These are phyloP conservation scores for Saccharomycopsis fodiens DNA, from an alignment of 805 yeast species.

Conservation along the genomic window DNA sequence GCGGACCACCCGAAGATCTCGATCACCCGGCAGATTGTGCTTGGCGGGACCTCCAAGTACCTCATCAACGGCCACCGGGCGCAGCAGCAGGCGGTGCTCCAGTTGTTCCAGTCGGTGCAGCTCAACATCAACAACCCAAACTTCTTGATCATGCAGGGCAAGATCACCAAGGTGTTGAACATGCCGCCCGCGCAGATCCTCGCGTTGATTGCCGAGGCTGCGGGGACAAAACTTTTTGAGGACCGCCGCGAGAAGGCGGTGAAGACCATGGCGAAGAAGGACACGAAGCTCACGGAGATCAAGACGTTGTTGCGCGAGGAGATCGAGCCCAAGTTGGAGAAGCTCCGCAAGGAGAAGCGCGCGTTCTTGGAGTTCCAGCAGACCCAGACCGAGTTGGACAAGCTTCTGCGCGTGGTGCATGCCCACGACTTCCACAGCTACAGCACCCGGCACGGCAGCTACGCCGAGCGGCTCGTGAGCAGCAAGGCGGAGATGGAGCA, in stretches of 20 bases:
- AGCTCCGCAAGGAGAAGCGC: constrained; percentile 73
- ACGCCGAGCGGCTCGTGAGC: constrained; percentile 35
- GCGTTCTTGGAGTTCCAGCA: constrained; percentile 81
- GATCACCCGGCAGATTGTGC: constrained; percentile 82
- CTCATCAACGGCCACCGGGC: constrained; percentile 94
- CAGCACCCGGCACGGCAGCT: constrained; percentile 34
- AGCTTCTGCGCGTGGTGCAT: constrained; percentile 60
- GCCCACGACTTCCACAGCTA: constrained; percentile 60
- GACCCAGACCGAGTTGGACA: constrained; percentile 72
- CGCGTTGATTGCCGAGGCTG: constrained; percentile 93
- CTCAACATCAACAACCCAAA: constrained; percentile 95
- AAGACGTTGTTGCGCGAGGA: constrained; percentile 70
- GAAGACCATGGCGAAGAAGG: constrained; percentile 86
- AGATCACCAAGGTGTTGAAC: constrained; percentile 91
- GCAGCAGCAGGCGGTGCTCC: constrained; percentile 86
- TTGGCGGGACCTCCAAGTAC: constrained; percentile 90
- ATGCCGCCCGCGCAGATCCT: constrained; percentile 91
- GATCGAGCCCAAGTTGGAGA: constrained; percentile 85
- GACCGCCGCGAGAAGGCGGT: constrained; percentile 89
- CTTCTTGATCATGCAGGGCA: constrained; percentile 97
- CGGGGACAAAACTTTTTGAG: constrained; percentile 94
- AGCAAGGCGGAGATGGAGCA: constrained; percentile 35
- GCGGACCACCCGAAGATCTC: constrained; percentile 71
- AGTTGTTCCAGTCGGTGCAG: constrained; percentile 89
- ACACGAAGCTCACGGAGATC: constrained; percentile 74